A percentile compares a stretch with the other conserved stretches of the same genome.
Conservation (phyloP, 805 yeast species). For the Yamadazyma scolyti region DNA sequence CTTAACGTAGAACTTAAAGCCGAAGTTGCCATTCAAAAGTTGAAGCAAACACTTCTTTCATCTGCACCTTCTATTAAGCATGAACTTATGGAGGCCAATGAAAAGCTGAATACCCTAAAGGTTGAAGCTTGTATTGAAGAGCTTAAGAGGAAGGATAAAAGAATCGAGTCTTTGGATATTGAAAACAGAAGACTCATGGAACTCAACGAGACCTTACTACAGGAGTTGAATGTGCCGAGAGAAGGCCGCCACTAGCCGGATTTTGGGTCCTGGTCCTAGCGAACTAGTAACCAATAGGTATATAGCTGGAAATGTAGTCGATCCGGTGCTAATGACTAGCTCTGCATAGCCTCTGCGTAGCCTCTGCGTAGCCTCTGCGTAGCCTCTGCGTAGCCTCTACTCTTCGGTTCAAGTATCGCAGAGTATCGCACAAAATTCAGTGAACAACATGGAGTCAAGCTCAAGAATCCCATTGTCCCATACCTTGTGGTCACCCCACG, state of each 20-base stretch:
- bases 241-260: too few relatives aligned
- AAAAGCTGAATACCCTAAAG: constrained; percentile 13
- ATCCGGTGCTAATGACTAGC: too few relatives aligned
- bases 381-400: too few relatives aligned
- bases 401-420: too few relatives aligned
- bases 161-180: constrained; percentile 17
- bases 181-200: constrained; percentile 30
- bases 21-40: constrained; percentile 6
- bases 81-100: constrained; percentile 12
- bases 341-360: too few relatives aligned
- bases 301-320: too few relatives aligned
- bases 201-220: constrained; percentile 25
- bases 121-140: constrained; percentile 19
- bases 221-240: constrained; percentile 6
- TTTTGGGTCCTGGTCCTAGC: too few relatives aligned
- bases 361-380: too few relatives aligned
- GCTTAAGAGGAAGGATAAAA: constrained; percentile 16
- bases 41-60: neutral
- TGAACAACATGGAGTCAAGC: constrained; percentile 28
- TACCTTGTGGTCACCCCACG: constrained; percentile 95
- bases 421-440: too few relatives aligned
- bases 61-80: neutral
- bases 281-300: too few relatives aligned
- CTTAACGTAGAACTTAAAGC: constrained; percentile 18
- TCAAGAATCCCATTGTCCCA: constrained; percentile 66